Percentiles rank a stretch among this genome's conserved stretches.
phyloP scores from a whole-genome alignment of 768 basidiomycete species.

The Galerina marginata region DNA sequence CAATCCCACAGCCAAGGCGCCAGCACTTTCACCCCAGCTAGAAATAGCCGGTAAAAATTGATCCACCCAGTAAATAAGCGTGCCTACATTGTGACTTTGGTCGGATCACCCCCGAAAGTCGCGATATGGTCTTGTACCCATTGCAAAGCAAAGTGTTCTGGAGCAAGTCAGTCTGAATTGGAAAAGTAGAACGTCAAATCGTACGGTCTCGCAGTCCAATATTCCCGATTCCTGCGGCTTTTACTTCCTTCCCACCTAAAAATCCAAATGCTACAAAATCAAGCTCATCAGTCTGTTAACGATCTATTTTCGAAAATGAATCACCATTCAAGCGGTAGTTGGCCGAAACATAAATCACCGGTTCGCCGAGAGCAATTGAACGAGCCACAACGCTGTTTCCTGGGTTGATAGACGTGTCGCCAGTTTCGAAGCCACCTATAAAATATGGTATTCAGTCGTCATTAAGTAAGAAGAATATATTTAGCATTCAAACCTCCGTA shows the following conservation, averaged over 20 bases:
- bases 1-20: conserved; percentile 24
- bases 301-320: neutral
- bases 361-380: conserved; percentile 35
- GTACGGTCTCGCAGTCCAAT: conserved; percentile 56
- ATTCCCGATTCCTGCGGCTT: conserved; percentile 49
- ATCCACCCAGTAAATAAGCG: neutral
- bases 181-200: conserved; percentile 17
- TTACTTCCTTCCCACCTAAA: conserved; percentile 44
- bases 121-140: conserved; percentile 61
- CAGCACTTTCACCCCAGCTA: conserved; percentile 32
- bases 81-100: conserved; percentile 44
- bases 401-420: conserved; percentile 26
- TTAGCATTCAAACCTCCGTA: conserved; percentile 28
- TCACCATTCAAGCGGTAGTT: conserved; percentile 44
- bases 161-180: neutral
- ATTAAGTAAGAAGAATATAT: neutral
- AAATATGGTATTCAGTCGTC: neutral
- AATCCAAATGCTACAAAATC: conserved; percentile 41
- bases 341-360: conserved; percentile 43
- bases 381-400: conserved; percentile 36
- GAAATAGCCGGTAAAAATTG: neutral
- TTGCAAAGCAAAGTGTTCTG: conserved; percentile 51
- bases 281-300: neutral
- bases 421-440: conserved; percentile 36
- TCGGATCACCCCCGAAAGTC: conserved; percentile 58